phyloP scores from a whole-genome alignment of 768 basidiomycete species.

The Tricholoma hemisulphureum region DNA sequence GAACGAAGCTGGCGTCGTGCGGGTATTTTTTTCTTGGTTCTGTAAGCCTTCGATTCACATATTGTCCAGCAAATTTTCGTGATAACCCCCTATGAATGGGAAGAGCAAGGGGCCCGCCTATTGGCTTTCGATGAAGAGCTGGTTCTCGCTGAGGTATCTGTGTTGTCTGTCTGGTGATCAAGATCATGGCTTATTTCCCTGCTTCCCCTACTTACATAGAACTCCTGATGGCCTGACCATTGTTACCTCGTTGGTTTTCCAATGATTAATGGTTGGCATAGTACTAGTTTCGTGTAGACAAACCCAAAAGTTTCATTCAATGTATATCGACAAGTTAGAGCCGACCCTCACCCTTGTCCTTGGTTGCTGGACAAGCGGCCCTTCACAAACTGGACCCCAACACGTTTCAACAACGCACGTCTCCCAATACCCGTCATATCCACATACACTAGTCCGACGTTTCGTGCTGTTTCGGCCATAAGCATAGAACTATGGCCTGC shows the following conservation, averaged over 20 bases:
- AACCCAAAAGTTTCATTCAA: too few relatives aligned
- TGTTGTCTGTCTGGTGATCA: neutral
- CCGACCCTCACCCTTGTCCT: neutral
- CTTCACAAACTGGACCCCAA: slow-evolving; percentile 57
- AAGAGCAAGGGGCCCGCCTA: neutral
- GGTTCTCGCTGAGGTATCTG: neutral
- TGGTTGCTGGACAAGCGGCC: slow-evolving; percentile 19
- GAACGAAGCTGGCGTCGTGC: neutral
- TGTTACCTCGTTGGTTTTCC: too few relatives aligned
- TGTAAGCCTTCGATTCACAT: neutral
- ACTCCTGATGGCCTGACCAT: too few relatives aligned
- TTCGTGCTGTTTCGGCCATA: slow-evolving; percentile 63
- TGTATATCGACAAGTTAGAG: neutral
- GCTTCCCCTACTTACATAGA: too few relatives aligned
- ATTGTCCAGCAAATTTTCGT: neutral
- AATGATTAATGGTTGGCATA: too few relatives aligned
- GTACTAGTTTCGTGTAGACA: too few relatives aligned
- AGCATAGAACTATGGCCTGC: slow-evolving; percentile 58
- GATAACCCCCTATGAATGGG: neutral
- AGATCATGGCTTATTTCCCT: neutral
- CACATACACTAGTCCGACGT: slow-evolving; percentile 74
- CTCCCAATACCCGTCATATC: slow-evolving; percentile 73
- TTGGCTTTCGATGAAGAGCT: neutral
- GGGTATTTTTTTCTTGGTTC: neutral
- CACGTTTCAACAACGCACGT: slow-evolving; percentile 63